phyloP scores from a whole-genome alignment of 768 basidiomycete genomes.

The Trametes elegans region DNA sequence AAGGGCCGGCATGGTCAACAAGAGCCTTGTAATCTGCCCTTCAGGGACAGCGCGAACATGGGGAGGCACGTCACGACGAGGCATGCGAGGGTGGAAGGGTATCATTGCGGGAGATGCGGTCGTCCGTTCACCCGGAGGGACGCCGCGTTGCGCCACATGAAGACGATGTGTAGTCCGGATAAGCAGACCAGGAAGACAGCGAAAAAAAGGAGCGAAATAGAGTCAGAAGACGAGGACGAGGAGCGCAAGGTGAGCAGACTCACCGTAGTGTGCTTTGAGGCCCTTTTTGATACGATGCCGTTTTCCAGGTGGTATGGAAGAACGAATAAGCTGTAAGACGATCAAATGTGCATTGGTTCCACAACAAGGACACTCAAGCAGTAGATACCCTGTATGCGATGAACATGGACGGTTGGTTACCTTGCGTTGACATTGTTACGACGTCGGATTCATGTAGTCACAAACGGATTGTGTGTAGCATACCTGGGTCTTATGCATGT shows the following conservation, averaged over 20 bases:
- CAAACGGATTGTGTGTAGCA: not conserved
- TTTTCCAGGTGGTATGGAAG: too few species aligned
- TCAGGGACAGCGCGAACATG: constrained; percentile 21
- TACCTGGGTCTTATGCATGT: not conserved
- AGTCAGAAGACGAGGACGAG: not conserved
- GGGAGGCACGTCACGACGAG: constrained; percentile 16
- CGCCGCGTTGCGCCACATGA: constrained; percentile 19
- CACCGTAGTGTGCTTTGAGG: too few species aligned
- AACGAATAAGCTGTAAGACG: too few species aligned
- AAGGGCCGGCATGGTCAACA: not conserved
- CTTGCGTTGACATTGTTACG: not conserved
- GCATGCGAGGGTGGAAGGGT: constrained; percentile 13
- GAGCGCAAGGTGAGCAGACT: not conserved
- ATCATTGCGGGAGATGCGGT: constrained; percentile 12
- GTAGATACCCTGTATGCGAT: not conserved
- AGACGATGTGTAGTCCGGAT: constrained; percentile 14
- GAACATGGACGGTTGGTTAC: not conserved
- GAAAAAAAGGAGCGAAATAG: not conserved
- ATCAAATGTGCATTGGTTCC: too few species aligned
- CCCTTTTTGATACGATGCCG: too few species aligned
- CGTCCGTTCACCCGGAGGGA: constrained; percentile 14
- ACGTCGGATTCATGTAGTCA: not conserved
- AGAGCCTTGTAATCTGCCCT: constrained; percentile 10
- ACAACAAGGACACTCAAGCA: not conserved
- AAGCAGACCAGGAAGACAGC: not conserved